These are phyloP conservation scores for Sextonia rubra DNA, from an alignment of 164 flowering plant genomes.

Conservation along the genomic window DNA sequence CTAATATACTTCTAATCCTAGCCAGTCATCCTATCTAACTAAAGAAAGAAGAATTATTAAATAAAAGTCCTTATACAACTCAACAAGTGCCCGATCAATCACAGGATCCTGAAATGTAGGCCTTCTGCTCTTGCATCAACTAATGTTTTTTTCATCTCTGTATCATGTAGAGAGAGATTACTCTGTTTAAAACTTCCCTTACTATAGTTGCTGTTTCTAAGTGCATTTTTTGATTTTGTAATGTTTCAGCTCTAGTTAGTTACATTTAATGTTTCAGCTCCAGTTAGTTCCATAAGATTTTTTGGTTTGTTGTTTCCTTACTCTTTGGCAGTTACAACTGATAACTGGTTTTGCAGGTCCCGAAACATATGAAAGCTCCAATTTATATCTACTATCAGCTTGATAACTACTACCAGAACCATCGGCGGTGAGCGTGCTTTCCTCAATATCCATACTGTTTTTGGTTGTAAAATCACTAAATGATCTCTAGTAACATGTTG, in stretches of 20 bases:
- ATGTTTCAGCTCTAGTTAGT: neutral
- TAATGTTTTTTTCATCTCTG: too few relatives aligned
- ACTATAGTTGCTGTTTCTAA: too few relatives aligned
- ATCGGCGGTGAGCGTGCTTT: conserved; percentile 51
- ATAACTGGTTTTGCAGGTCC: conserved; percentile 35
- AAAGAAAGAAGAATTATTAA: too few relatives aligned
- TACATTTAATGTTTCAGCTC: too few relatives aligned
- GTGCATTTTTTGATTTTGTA: too few relatives aligned
- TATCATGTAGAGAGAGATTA: neutral
- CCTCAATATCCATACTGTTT: neutral
- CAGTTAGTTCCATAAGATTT: neutral
- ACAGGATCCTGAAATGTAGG: too few relatives aligned
- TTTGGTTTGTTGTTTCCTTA: neutral
- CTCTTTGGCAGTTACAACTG: neutral
- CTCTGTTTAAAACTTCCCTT: neutral
- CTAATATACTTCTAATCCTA: too few relatives aligned
- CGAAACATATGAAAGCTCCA: conserved; percentile 70
- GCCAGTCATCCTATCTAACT: too few relatives aligned
- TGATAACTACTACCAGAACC: conserved; percentile 81
- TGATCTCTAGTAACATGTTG: neutral
- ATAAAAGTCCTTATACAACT: too few relatives aligned
- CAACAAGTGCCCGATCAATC: too few relatives aligned
- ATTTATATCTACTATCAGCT: conserved; percentile 75
- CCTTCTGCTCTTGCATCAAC: too few relatives aligned
- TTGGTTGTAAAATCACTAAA: neutral